Evolutionary conservation across 805 yeast genomes (phyloP).

Genomic region (Kodamaea nitidulidarum): DNA sequence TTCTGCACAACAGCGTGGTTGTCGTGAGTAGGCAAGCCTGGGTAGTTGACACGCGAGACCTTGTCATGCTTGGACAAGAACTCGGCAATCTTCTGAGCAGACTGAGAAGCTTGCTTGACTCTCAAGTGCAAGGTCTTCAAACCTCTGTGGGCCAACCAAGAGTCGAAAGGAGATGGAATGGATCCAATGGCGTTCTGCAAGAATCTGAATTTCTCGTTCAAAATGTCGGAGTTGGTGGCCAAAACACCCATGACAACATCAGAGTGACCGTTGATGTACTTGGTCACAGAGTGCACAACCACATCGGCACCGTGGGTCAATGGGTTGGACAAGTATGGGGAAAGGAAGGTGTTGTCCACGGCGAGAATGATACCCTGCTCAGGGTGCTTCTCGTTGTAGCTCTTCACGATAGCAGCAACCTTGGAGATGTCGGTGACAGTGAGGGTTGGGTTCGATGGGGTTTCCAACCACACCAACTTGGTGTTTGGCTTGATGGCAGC

Average conservation of each 20-base stretch:
- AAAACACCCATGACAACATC: constrained; percentile 86
- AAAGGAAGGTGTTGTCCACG: constrained; percentile 85
- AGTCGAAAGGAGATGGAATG: constrained; percentile 84
- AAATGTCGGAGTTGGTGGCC: constrained; percentile 58
- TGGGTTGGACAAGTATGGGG: constrained; percentile 86
- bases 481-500: constrained; percentile 57
- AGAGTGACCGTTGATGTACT: constrained; percentile 88
- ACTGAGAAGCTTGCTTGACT: constrained; percentile 60
- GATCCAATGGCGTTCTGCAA: constrained; percentile 88
- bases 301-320: constrained; percentile 79
- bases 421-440: constrained; percentile 68
- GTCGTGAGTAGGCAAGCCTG: constrained; percentile 68
- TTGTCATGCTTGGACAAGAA: constrained; percentile 46
- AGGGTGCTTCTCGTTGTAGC: constrained; percentile 41
- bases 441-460: constrained; percentile 86
- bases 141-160: constrained; percentile 92
- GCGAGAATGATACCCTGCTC: constrained; percentile 53
- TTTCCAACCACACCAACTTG: constrained; percentile 79
- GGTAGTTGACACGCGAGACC: constrained; percentile 74
- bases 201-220: constrained; percentile 65
- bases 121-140: constrained; percentile 82
- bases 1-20: constrained; percentile 58
- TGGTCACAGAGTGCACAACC: constrained; percentile 85
- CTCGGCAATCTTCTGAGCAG: constrained; percentile 69
- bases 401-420: constrained; percentile 53